phyloP scores from a whole-genome alignment of 1,284 basidiomycete species.

The Irpex sp. region DNA sequence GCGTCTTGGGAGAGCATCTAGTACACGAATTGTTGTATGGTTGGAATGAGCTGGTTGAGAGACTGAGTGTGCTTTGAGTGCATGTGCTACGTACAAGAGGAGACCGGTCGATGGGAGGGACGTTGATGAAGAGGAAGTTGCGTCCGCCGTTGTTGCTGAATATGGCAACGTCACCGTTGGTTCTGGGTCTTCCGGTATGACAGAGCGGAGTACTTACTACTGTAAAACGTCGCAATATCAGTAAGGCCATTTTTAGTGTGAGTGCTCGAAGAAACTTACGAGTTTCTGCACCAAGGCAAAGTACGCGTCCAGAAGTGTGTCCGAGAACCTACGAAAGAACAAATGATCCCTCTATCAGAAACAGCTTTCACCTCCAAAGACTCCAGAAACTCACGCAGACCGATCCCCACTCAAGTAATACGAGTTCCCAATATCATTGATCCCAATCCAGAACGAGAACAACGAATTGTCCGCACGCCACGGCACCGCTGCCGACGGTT shows the following conservation, averaged over 20 bases:
- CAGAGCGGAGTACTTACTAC: constrained; percentile 7
- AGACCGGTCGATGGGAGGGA: constrained; percentile 52
- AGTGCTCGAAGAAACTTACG: constrained; percentile 29
- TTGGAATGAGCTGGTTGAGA: no score
- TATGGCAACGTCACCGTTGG: no score
- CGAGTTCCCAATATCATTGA: constrained; percentile 59
- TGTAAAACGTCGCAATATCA: not conserved
- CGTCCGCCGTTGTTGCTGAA: constrained; percentile 43
- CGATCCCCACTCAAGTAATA: constrained; percentile 44
- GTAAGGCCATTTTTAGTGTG: not conserved
- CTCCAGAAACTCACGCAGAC: constrained; percentile 36
- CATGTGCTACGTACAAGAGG: constrained; percentile 37
- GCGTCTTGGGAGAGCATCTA: constrained; percentile 44
- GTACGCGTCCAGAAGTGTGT: constrained; percentile 45
- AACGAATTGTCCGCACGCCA: constrained; percentile 51
- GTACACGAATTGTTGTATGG: no score
- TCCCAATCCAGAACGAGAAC: constrained; percentile 60
- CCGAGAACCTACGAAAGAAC: constrained; percentile 37
- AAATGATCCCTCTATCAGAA: not conserved
- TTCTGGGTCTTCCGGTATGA: constrained; percentile 7
- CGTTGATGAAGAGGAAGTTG: constrained; percentile 59
- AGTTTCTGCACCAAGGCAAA: constrained; percentile 53
- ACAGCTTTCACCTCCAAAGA: not conserved
- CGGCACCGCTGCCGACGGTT: constrained; percentile 39
- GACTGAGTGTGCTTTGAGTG: not conserved